Conservation (phyloP, 768 basidiomycete genomes). For the Pleurotus salmoneostramineus region DNA sequence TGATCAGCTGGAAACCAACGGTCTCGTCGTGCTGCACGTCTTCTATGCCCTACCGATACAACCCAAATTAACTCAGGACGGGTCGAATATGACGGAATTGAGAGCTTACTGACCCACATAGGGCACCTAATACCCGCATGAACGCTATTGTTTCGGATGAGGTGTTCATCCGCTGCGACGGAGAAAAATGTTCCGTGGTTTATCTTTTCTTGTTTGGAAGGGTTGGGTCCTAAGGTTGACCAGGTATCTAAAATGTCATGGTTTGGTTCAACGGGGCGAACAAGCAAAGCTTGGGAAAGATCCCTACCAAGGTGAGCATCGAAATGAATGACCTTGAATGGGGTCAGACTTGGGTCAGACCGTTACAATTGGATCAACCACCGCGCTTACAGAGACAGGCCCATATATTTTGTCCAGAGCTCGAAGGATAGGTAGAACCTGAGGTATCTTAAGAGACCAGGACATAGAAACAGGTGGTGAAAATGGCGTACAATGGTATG, state of each 20-base stretch:
- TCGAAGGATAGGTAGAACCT: conserved; percentile 65
- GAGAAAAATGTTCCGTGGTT: conserved; percentile 71
- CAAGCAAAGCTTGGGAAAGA: background rate
- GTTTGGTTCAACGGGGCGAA: background rate
- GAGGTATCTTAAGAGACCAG: conserved; percentile 39
- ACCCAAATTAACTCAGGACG: conserved; percentile 20
- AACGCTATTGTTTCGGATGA: conserved; percentile 58
- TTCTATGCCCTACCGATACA: conserved; percentile 33
- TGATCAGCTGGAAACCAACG: conserved; percentile 60
- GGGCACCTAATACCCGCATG: conserved; percentile 72
- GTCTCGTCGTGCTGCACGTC: conserved; percentile 51
- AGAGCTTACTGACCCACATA: conserved; percentile 21
- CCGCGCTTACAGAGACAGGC: conserved; percentile 44
- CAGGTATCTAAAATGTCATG: too few relatives aligned
- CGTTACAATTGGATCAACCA: background rate
- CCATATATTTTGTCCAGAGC: conserved; percentile 64
- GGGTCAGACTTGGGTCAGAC: background rate
- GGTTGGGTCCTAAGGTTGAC: conserved; percentile 25
- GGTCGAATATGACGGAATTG: background rate
- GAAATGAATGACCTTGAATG: conserved; percentile 43
- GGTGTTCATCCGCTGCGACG: conserved; percentile 54
- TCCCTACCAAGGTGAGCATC: conserved; percentile 44
- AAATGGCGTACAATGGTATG: conserved; percentile 56
- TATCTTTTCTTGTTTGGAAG: conserved; percentile 42
- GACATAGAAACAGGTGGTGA: conserved; percentile 32